Conservation (phyloP, 345 rosid genomes). For the Leavenworthia alabamica region DNA sequence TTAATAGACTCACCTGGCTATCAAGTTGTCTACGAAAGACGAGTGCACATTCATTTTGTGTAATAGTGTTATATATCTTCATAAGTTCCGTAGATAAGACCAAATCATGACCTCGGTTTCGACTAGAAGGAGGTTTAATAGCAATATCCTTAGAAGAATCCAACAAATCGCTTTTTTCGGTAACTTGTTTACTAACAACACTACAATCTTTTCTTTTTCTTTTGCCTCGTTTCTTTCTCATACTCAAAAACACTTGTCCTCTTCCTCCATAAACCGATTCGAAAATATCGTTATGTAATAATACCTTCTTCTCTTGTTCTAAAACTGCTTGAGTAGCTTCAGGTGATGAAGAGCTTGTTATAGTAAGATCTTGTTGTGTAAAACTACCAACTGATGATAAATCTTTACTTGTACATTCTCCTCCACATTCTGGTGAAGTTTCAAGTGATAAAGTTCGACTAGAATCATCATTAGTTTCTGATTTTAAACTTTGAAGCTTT, state of each 20-base stretch:
- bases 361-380: constrained; percentile 47
- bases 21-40: constrained; percentile 65
- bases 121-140: constrained; percentile 39
- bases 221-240: constrained; percentile 73
- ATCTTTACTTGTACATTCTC: constrained; percentile 54
- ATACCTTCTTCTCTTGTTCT: constrained; percentile 30
- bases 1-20: constrained; percentile 96
- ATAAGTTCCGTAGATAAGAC: constrained; percentile 35
- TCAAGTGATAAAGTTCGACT: constrained; percentile 57
- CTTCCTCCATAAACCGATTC: constrained; percentile 36
- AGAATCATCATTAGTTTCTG: constrained; percentile 52
- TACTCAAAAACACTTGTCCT: constrained; percentile 35
- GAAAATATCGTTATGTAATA: constrained; percentile 28
- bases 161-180: constrained; percentile 56
- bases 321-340: constrained; percentile 29
- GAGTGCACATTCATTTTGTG: constrained; percentile 47
- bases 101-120: constrained; percentile 19
- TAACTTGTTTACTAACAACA: constrained; percentile 33
- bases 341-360: constrained; percentile 51
- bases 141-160: constrained; percentile 34
- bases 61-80: constrained; percentile 42
- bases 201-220: constrained; percentile 66
- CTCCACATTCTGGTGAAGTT: constrained; percentile 42
- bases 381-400: constrained; percentile 75
- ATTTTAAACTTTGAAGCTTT: constrained; percentile 63